These are phyloP conservation scores for Lepidium africanum DNA, from an alignment of 345 rosid species.

Conservation along the genomic window DNA sequence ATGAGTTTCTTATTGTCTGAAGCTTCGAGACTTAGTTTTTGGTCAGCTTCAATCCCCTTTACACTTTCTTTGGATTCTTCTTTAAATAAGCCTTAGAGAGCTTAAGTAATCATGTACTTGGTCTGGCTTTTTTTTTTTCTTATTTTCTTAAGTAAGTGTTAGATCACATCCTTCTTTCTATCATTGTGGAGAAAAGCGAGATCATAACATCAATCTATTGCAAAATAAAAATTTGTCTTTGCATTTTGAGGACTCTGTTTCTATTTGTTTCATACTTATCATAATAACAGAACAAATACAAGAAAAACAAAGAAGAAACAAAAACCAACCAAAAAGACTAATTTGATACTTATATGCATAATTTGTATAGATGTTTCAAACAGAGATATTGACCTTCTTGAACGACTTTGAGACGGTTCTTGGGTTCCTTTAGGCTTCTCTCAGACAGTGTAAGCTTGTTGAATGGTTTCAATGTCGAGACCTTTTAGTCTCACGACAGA, in stretches of 20 bases:
- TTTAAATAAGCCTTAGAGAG: conserved; percentile 11
- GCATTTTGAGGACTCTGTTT: background rate
- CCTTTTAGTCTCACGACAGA: conserved; percentile 92
- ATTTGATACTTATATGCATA: conserved; percentile 22
- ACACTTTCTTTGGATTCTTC: background rate
- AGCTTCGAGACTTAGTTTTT: conserved; percentile 22
- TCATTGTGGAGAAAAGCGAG: conserved; percentile 12
- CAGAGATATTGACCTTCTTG: background rate
- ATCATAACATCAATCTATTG: conserved; percentile 16
- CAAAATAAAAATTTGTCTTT: conserved; percentile 4
- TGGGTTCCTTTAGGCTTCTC: background rate
- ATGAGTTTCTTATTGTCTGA: background rate
- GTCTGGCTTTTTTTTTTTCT: background rate
- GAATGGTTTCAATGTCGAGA: conserved; percentile 94
- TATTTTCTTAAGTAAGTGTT: background rate
- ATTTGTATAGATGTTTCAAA: background rate
- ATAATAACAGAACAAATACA: background rate
- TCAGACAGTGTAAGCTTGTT: conserved; percentile 89
- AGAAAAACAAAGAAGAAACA: background rate
- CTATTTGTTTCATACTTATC: background rate
- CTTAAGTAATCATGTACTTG: conserved; percentile 11
- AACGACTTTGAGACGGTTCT: background rate
- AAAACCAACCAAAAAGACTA: conserved; percentile 3
- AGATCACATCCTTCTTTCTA: conserved; percentile 15
- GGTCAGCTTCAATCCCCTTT: conserved; percentile 10